A percentile compares a stretch with the other conserved stretches of the same genome.
Evolutionary conservation across 2,329 filamentous ascomycete genomes (phyloP).

Genomic region (Pseudopyricularia cyperi): DNA sequence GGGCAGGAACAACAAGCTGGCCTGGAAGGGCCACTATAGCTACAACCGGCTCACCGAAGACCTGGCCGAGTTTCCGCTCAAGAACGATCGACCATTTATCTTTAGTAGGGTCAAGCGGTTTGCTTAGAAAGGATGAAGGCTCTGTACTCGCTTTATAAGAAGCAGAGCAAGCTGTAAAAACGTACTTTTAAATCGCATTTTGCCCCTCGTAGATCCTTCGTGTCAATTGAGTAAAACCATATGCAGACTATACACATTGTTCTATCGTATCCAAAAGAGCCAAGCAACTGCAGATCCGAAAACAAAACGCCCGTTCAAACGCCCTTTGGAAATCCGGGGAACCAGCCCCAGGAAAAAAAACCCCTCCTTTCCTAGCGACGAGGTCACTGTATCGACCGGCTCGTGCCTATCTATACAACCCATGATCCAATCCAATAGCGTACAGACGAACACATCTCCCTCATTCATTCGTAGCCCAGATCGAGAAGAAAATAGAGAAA

Average conservation of each 20-base stretch:
- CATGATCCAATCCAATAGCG: too few species aligned
- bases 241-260: too few species aligned
- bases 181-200: neutral
- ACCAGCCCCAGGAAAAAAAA: too few species aligned
- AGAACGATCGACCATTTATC: slow-evolving; percentile 52
- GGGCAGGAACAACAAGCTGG: slow-evolving; percentile 70
- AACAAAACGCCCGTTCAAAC: too few species aligned
- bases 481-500: neutral
- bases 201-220: neutral
- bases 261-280: too few species aligned
- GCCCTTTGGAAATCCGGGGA: too few species aligned
- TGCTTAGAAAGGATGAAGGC: neutral
- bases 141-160: neutral
- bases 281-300: too few species aligned
- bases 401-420: too few species aligned
- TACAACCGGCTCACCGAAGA: slow-evolving; percentile 85
- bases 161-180: neutral
- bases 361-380: too few species aligned
- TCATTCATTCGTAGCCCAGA: too few species aligned
- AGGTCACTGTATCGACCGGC: too few species aligned
- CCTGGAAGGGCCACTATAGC: slow-evolving; percentile 83
- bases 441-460: too few species aligned
- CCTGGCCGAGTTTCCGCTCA: slow-evolving; percentile 65
- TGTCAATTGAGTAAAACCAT: neutral
- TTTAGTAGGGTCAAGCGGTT: slow-evolving; percentile 56